Evolutionary conservation across 805 yeast genomes (phyloP), one percentile per base, ranked within the genome.

Genomic region (Ogataea angusta): DNA sequence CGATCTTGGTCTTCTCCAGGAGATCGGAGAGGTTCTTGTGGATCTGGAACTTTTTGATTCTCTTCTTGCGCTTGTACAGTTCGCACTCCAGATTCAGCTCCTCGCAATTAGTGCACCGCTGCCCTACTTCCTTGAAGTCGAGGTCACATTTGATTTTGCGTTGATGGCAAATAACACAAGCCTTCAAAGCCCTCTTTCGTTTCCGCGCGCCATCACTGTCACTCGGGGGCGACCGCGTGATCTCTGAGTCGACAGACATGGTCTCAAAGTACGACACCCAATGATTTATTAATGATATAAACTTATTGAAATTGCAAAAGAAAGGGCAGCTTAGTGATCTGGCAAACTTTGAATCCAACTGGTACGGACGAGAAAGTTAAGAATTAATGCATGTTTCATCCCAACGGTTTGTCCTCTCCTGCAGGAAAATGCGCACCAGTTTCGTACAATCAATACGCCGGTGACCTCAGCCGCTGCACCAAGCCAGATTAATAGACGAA

Each of bases 61-160:
- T 29, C 30, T 49, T 41, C 30, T 47, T 41, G 73, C 84, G 10
- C 85, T 86, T 43, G 80, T 70, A 34, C 64, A 66, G 63, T 84
- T 79, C 87, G 57, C 85, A 77, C 5, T 82, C 80, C 59, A 80
- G 80, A 1, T 84, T 78, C 34, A 76, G 30, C 17, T 46, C 46
- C 14, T 29, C 14, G 24, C 49, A 46, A 26, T 46, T 45, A 3
- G 49, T 66, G 53, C 87, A 81, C 57, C 80, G 80, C 22, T 85
- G 74, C 51, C 80, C 76, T 1, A 80, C 79, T 51, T 68, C 66
- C 43, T 70, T 74, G 33, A 63, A 62, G 16, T 70, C 83, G 13
- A 81, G 82, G 51, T 79, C 85, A 61, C 90, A 82, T 15, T 88
- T 71, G 14, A 82, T 88, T 51, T 82, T 82, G 23, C 89, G 66